These are phyloP conservation scores for Dictyostelium capitatum DNA, from an alignment of 78 protist species.

Conservation along the genomic window DNA sequence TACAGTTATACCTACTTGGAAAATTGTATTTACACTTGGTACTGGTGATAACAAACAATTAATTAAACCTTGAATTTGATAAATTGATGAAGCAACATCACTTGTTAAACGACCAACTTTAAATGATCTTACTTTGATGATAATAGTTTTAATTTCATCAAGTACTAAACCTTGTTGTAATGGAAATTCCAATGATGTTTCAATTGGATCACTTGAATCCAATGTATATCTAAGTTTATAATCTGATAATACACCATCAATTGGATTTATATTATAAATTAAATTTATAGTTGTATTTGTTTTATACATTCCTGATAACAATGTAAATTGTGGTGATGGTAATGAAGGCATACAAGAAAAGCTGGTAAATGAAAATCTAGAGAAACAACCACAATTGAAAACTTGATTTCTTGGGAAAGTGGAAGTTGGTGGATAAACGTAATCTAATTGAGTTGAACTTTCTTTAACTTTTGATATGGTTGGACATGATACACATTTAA, in stretches of 20 bases:
- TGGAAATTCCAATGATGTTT: background rate
- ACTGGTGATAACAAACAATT: slow-evolving; percentile 10
- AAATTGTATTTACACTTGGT: background rate
- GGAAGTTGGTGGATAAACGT: background rate
- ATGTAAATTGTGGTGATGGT: slow-evolving; percentile 3
- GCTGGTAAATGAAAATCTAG: background rate
- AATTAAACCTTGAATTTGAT: slow-evolving; percentile 1
- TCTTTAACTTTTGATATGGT: background rate
- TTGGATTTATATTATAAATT: background rate
- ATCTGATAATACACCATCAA: background rate
- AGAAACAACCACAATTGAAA: slow-evolving; percentile 11
- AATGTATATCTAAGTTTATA: background rate
- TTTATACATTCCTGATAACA: background rate
- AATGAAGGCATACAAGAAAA: slow-evolving; percentile 28
- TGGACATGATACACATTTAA: background rate
- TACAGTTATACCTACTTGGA: background rate
- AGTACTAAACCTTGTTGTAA: background rate
- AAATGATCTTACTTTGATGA: background rate
- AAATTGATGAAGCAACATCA: background rate
- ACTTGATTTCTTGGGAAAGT: background rate
- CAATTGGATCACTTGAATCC: slow-evolving; percentile 19
- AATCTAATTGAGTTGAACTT: background rate
- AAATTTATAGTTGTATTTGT: background rate
- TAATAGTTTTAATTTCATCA: background rate
- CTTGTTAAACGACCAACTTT: background rate